A percentile compares a stretch with the other conserved stretches of the same genome.
phyloP scores from a whole-genome alignment of 1,139 yeast genomes.

The Saccharomyces hybrid region DNA sequence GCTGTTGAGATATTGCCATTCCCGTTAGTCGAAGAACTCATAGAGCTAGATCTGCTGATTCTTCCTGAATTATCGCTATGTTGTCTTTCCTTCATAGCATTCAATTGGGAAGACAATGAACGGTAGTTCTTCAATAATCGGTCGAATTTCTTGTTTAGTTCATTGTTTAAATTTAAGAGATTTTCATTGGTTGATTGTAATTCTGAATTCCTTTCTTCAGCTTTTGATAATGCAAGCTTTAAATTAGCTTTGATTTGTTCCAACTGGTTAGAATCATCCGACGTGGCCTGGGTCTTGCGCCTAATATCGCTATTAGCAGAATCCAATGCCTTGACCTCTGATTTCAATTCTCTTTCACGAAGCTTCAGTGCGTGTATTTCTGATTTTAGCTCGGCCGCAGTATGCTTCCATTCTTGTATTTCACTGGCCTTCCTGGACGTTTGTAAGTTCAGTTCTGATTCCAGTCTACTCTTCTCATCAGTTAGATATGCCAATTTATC shows the following conservation, averaged over 20 bases:
- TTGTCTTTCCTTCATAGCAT: conserved; percentile 32
- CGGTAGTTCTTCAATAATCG: conserved; percentile 62
- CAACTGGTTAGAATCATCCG: conserved; percentile 26
- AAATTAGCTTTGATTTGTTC: conserved; percentile 37
- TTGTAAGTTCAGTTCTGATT: conserved; percentile 44
- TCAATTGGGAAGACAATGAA: conserved; percentile 48
- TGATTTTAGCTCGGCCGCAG: conserved; percentile 28
- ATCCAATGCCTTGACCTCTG: conserved; percentile 27
- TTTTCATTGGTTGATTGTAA: conserved; percentile 49
- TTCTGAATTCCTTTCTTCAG: conserved; percentile 47
- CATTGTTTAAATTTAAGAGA: conserved; percentile 61
- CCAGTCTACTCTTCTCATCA: conserved; percentile 56
- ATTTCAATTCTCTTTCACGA: conserved; percentile 35
- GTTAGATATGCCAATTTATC: conserved; percentile 37
- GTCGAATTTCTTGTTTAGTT: conserved; percentile 55
- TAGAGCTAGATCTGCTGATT: conserved; percentile 23
- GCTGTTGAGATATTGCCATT: conserved; percentile 2
- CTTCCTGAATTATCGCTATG: conserved; percentile 21
- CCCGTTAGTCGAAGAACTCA: conserved; percentile 13
- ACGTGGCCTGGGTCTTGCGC: conserved; percentile 20
- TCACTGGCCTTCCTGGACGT: conserved; percentile 41
- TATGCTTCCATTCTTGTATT: conserved; percentile 28
- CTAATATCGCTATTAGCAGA: conserved; percentile 21
- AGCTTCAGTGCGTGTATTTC: conserved; percentile 23
- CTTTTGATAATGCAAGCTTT: conserved; percentile 44